A percentile compares a stretch with the other conserved stretches of the same genome.
phyloP scores from a whole-genome alignment of 257 asterid genomes.

The Solanum megistacrolobum region DNA sequence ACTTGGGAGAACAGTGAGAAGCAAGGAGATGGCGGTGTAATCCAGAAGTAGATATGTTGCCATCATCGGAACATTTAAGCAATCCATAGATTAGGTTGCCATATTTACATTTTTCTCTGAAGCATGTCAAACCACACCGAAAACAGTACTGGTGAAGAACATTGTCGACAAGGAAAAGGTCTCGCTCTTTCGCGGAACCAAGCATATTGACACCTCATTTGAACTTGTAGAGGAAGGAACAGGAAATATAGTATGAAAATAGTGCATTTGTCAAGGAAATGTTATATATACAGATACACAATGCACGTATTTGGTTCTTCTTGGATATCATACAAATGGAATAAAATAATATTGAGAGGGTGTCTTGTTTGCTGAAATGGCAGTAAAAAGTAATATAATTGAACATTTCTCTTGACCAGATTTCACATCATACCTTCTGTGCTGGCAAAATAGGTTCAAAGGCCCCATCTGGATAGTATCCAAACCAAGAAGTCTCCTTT shows the following conservation, averaged over 20 bases:
- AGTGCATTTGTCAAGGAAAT: background rate
- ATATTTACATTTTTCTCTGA: background rate
- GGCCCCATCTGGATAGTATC: constrained; percentile 86
- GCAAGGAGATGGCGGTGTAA: background rate
- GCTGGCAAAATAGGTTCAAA: constrained; percentile 62
- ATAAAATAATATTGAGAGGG: background rate
- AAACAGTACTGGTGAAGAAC: background rate
- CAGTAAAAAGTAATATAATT: background rate
- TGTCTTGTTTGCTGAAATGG: background rate
- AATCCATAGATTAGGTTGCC: background rate
- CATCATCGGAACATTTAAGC: background rate
- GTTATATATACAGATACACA: background rate
- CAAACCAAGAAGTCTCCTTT: constrained; percentile 93
- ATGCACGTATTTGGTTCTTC: background rate
- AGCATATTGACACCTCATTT: background rate
- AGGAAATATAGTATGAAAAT: background rate
- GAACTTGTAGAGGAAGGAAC: background rate
- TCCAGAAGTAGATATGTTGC: background rate
- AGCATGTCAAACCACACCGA: background rate
- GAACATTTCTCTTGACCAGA: background rate
- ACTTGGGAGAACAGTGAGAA: background rate
- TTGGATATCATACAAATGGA: background rate
- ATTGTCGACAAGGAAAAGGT: background rate
- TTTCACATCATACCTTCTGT: constrained; percentile 41
- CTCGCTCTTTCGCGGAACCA: background rate